Percentiles rank a stretch among this genome's conserved stretches.
Evolutionary conservation across 176 grass and related monocot genomes (phyloP).

Genomic region (Musa acuminata): DNA sequence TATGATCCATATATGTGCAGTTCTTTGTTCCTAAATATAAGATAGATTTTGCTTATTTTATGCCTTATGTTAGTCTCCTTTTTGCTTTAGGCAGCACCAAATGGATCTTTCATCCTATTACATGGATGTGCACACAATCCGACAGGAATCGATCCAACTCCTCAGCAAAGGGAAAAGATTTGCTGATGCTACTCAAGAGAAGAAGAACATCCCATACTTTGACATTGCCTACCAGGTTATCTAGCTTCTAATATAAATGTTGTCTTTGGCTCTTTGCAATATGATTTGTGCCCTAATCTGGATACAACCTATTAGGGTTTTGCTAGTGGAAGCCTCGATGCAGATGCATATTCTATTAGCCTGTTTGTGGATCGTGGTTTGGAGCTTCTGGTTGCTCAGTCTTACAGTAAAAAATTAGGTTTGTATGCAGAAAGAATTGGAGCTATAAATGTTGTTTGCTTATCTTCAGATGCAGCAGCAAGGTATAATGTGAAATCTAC

Average conservation of each 20-base stretch:
- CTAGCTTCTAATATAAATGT: not conserved
- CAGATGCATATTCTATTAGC: constrained; percentile 79
- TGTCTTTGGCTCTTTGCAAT: not conserved
- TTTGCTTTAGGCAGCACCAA: constrained; percentile 67
- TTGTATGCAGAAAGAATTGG: constrained; percentile 88
- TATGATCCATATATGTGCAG: not conserved
- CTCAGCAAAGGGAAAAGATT: constrained; percentile 71
- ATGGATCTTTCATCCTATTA: constrained; percentile 87
- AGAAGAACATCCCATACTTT: constrained; percentile 84
- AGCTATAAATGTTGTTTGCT: constrained; percentile 86
- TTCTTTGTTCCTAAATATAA: not conserved
- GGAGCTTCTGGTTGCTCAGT: constrained; percentile 94
- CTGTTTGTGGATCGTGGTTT: constrained; percentile 82
- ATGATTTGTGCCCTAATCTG: constrained; percentile 14
- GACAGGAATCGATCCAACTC: constrained; percentile 90
- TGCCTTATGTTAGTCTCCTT: not conserved
- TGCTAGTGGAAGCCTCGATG: constrained; percentile 93
- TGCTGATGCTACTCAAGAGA: constrained; percentile 75
- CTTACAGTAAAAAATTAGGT: constrained; percentile 95
- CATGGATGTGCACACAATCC: constrained; percentile 97
- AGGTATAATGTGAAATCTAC: constrained; percentile 37
- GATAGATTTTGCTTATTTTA: not conserved
- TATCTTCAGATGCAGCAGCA: constrained; percentile 52
- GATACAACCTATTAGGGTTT: constrained; percentile 55
- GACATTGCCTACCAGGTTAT: constrained; percentile 95